Percentiles rank a stretch among this genome's conserved stretches.
These are phyloP conservation scores for Cronartium quercuum DNA, from an alignment of 1,284 basidiomycete genomes.

Conservation along the genomic window DNA sequence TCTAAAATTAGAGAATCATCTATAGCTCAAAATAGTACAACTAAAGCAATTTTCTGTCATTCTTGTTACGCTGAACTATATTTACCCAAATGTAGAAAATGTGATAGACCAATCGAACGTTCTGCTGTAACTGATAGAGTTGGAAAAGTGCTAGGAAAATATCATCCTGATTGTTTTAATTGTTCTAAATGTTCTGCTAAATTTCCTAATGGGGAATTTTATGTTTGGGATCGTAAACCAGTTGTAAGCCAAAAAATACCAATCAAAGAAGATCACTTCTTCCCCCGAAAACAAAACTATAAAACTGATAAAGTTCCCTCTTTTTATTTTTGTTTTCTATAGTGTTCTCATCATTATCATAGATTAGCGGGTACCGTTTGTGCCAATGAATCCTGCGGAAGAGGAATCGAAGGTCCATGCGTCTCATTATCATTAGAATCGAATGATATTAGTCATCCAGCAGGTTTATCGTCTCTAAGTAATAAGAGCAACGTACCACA, in stretches of 20 bases:
- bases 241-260: neutral
- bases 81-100: conserved; percentile 47
- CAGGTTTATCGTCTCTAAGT: conserved; percentile 2
- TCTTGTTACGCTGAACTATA: conserved; percentile 46
- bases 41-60: conserved; percentile 41
- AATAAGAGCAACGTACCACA: too few species aligned
- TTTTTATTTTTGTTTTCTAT: neutral
- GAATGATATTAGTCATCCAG: conserved; percentile 43
- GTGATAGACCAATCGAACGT: conserved; percentile 44
- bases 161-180: conserved; percentile 44
- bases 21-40: neutral
- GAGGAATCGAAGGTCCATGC: conserved; percentile 47
- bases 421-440: conserved; percentile 45
- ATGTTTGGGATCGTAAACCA: conserved; percentile 41
- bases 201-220: conserved; percentile 46
- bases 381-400: conserved; percentile 40
- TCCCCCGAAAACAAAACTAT: neutral
- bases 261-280: neutral
- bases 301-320: too few species aligned
- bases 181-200: conserved; percentile 44
- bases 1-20: neutral
- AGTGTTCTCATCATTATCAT: conserved; percentile 46
- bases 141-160: conserved; percentile 47
- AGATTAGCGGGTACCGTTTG: conserved; percentile 45
- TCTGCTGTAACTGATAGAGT: conserved; percentile 45